A percentile compares a stretch with the other conserved stretches of the same genome.
These are phyloP conservation scores for Elongisporangium undulatum DNA, from an alignment of 352 stramenopile genomes.

Conservation along the genomic window DNA sequence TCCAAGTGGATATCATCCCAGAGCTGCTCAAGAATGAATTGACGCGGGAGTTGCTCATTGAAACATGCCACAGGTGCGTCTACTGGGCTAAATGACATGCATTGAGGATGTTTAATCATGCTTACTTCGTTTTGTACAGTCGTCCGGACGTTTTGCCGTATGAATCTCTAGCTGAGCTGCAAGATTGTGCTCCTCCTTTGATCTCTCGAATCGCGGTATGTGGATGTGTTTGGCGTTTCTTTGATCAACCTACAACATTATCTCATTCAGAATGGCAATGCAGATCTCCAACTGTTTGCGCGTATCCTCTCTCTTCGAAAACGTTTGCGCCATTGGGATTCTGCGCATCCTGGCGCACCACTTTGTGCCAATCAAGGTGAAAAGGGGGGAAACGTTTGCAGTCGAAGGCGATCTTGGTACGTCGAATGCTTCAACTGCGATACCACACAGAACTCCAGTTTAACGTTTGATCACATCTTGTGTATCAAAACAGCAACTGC, in stretches of 20 bases:
- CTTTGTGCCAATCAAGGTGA: slow-evolving; percentile 57
- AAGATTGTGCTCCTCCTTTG: slow-evolving; percentile 36
- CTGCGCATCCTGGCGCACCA: slow-evolving; percentile 72
- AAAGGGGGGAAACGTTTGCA: slow-evolving; percentile 52
- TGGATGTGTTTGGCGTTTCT: not conserved
- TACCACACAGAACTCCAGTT: not conserved
- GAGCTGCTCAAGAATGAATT: slow-evolving; percentile 55
- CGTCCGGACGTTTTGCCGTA: slow-evolving; percentile 52
- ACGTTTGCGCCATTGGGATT: slow-evolving; percentile 76
- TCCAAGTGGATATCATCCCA: slow-evolving; percentile 51
- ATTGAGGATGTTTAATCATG: slow-evolving; percentile 6
- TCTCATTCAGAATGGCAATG: not conserved
- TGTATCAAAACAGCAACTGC: slow-evolving; percentile 35
- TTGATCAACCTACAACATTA: not conserved
- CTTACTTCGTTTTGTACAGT: slow-evolving; percentile 14
- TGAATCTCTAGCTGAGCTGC: slow-evolving; percentile 30
- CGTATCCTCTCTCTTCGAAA: slow-evolving; percentile 76
- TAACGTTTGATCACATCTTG: not conserved
- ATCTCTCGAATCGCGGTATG: slow-evolving; percentile 73
- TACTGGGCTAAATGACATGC: not conserved
- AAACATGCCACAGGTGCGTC: slow-evolving; percentile 59
- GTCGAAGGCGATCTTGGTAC: slow-evolving; percentile 58
- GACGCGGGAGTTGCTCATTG: slow-evolving; percentile 67
- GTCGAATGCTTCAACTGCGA: not conserved
- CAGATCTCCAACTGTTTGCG: slow-evolving; percentile 81